Conservation (phyloP, 2,329 filamentous ascomycete species). For the Decorospora gaudefroyi region DNA sequence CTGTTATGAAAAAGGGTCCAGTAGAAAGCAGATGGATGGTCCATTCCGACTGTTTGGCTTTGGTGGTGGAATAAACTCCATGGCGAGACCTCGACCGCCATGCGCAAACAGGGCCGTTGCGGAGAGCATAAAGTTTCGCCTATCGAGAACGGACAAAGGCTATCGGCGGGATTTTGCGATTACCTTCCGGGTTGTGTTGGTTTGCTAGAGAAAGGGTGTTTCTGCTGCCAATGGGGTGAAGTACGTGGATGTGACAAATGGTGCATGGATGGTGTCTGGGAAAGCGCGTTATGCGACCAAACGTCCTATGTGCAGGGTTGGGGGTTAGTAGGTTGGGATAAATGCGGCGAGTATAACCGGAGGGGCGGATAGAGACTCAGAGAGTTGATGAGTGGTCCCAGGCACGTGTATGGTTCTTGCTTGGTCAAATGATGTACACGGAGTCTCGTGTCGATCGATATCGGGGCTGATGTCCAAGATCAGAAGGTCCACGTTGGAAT, state of each 20-base stretch:
- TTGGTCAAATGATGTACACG: not conserved
- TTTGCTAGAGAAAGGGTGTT: too few species aligned
- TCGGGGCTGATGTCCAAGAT: not conserved
- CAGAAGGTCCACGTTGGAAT: not conserved
- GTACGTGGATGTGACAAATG: not conserved
- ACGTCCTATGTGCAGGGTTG: not conserved
- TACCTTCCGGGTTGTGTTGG: not conserved
- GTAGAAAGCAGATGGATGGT: too few species aligned
- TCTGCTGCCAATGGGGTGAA: too few species aligned
- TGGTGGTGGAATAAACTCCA: not conserved
- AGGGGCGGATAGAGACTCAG: not conserved
- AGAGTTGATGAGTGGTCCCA: not conserved
- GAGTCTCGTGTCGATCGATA: not conserved
- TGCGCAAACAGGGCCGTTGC: not conserved
- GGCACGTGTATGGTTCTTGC: not conserved
- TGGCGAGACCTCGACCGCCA: not conserved
- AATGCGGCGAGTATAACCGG: conserved; percentile 1
- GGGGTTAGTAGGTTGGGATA: conserved; percentile 1
- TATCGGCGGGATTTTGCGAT: conserved; percentile 8
- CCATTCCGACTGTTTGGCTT: not conserved
- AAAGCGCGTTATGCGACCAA: not conserved
- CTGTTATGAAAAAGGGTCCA: too few species aligned
- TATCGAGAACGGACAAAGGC: conserved; percentile 5
- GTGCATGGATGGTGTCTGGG: conserved; percentile 4
- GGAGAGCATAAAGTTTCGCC: conserved; percentile 9